Evolutionary conservation across 129 eudicot genomes (phyloP), one percentile per base, ranked within the genome.

Genomic region (Lonicera japonica): DNA sequence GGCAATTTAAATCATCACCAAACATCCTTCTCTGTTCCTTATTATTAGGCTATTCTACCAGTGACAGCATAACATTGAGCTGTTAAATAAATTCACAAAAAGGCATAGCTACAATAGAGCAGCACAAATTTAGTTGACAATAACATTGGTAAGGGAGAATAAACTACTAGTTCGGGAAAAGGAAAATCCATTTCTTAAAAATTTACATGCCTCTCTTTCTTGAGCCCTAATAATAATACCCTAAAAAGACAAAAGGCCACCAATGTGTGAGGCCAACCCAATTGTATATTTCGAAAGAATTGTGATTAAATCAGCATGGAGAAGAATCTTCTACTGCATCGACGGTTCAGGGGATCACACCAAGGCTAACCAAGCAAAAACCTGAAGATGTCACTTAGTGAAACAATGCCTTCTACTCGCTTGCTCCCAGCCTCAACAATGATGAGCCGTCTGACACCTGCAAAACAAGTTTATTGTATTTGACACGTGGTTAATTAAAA

Each of bases 371-470:
- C 79, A 54, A 64, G 67, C 74, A 84, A 68, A 74, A 84, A 85
- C 68, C 76, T 73, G 73, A 81, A 77, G 48, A 81, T 51, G 61
- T 85, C 92, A 8, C 80, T 73, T 56, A 81, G 70, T 16, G 92
- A 67, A 48, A 85, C 58, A 14, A 85, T 79, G 1, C 92, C 92
- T 70, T 81, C 84, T 36, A 85, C 83, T 0, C 80, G 84, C 69
- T 81, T 85, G 72, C 84, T 85, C 61, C 92, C 87, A 29, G 84
- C 87, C 69, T 85, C 92, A 61, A 85, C 87, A n/a, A 85, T 56
- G 0, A 85, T 57, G 45, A 85, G 77, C 54, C 84, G 69, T 55
- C 92, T 81, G 2, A 81, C 87, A n/a, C 92, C 92, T 85, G 79
- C 22, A 8, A n/a, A 29, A 29, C 36, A 29, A 29, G 36, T 1